phyloP scores from a whole-genome alignment of 768 basidiomycete genomes.

The Mycena vulgaris region DNA sequence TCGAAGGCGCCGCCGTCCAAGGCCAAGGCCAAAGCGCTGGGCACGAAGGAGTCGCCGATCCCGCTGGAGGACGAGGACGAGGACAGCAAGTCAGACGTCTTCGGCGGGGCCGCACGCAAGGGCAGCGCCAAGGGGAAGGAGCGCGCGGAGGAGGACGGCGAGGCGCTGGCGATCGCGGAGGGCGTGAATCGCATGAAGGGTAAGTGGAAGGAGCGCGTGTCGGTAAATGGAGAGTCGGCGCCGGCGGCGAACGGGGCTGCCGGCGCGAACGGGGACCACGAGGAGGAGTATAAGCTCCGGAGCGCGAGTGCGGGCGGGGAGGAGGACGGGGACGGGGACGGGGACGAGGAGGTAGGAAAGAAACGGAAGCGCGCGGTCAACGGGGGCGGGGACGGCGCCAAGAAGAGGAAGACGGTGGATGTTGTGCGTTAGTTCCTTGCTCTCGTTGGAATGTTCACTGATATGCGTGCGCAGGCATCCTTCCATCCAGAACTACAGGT shows the following conservation, averaged over 20 bases:
- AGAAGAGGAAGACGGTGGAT: slow-evolving; percentile 81
- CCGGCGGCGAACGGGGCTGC: neutral
- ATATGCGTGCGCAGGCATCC: slow-evolving; percentile 57
- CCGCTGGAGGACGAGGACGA: slow-evolving; percentile 59
- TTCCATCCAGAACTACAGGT: slow-evolving; percentile 82
- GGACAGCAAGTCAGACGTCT: slow-evolving; percentile 37
- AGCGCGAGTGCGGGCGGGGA: slow-evolving; percentile 31
- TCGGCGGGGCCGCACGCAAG: slow-evolving; percentile 6
- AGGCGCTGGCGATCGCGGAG: slow-evolving; percentile 13
- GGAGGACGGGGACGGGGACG: slow-evolving; percentile 44
- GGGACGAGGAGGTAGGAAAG: slow-evolving; percentile 56
- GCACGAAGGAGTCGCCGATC: slow-evolving; percentile 65
- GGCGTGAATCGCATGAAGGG: slow-evolving; percentile 25
- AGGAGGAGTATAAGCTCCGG: slow-evolving; percentile 39
- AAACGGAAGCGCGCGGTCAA: slow-evolving; percentile 71
- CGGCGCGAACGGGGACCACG: slow-evolving; percentile 26
- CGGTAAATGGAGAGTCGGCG: slow-evolving; percentile 9
- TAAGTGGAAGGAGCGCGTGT: slow-evolving; percentile 28
- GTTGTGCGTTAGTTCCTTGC: slow-evolving; percentile 57
- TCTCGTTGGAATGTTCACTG: slow-evolving; percentile 1
- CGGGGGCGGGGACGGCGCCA: slow-evolving; percentile 70
- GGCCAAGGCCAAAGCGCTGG: slow-evolving; percentile 48
- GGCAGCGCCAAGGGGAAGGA: slow-evolving; percentile 18
- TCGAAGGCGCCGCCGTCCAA: slow-evolving; percentile 32
- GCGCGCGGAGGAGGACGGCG: slow-evolving; percentile 20